Base-by-base conservation (phyloP, 495 filamentous ascomycete genomes). In the Chaetomidium leptoderma region DNA sequence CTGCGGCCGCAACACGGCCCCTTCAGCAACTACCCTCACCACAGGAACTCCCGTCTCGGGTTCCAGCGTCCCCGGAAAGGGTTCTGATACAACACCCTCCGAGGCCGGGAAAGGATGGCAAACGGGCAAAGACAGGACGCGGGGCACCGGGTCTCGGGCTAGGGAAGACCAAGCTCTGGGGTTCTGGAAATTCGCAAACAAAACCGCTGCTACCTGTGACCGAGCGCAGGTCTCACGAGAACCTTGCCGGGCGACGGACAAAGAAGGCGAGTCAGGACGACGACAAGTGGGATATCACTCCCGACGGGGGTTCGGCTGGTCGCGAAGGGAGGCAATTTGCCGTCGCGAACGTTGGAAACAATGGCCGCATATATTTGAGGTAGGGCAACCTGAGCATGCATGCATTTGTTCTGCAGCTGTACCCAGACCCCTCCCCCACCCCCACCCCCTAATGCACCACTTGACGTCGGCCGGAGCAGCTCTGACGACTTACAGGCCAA, bases 331-430 rank as follows among this genome's bases (percentile, higher is more conserved):
- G 89, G 48, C 88, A 93, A 66, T 97, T 96, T 71, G 89, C 90
- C 10, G 92, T 97, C 55, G 91, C 89, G 24, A 97, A 95, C 74
- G 87, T 97, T 55, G 92, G 91, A 45, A 89, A 91, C 67, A 92
- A 93, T 75, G 92, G 92, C 35, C 86, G 87, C 72, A 91, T 97
- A 70, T 97, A 93, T 70, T 75, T 97, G 57, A 90, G 92, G 92
- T 96, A 88, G 69, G 82, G 44, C 21, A 42, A 44, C n/a, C n/a
- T n/a, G n/a, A n/a, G n/a, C n/a, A n/a, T n/a, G n/a, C n/a, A n/a
- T n/a, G 35, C 68, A 63, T 40, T 26, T 30, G 39, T n/a, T 45
- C 21, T 55, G 50, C 17, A 29, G 19, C 42, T 53, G 37, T 29
- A 44, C 6, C 49, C 16, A 19, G 11, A 11, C 14, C 19, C 16